Evolutionary conservation across 2,329 filamentous ascomycete genomes (phyloP).

Genomic region (Xylaria sp.): DNA sequence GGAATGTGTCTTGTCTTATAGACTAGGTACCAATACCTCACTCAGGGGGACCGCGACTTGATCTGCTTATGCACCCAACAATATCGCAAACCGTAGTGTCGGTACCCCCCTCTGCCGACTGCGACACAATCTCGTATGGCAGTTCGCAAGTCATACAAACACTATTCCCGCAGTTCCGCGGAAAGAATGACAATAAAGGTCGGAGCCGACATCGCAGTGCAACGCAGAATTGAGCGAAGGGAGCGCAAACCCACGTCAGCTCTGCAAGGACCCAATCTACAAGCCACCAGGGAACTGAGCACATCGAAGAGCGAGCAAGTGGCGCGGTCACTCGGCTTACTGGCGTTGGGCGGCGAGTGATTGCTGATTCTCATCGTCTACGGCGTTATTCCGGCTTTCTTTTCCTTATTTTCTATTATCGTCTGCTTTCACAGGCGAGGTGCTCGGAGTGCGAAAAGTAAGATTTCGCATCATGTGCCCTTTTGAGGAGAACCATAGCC

Average conservation of each 20-base stretch:
- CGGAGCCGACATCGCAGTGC: not conserved
- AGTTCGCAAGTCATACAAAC: conserved; percentile 1
- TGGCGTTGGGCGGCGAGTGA: conserved; percentile 17
- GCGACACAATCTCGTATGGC: conserved; percentile 20
- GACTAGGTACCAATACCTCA: conserved; percentile 2
- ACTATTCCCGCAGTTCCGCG: conserved; percentile 14
- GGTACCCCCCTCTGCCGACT: conserved; percentile 32
- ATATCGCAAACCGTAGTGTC: conserved; percentile 26
- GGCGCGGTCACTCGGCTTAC: conserved; percentile 29
- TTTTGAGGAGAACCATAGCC: not conserved
- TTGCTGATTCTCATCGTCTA: not conserved
- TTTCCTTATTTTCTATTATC: not conserved
- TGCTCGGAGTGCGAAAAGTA: conserved; percentile 31
- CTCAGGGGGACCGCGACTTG: conserved; percentile 3
- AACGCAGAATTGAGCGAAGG: not conserved
- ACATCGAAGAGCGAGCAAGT: conserved; percentile 13
- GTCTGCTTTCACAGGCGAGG: conserved; percentile 2
- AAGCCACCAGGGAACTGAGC: conserved; percentile 8
- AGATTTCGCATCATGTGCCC: conserved; percentile 27
- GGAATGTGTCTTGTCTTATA: conserved; percentile 3
- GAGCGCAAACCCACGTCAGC: conserved; percentile 27
- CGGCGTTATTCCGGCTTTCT: not conserved
- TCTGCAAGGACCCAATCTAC: conserved; percentile 10
- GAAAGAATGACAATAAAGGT: not conserved
- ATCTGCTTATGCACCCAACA: conserved; percentile 32